Base-by-base conservation (phyloP, 306 rosid species). In the Senna siamea region DNA sequence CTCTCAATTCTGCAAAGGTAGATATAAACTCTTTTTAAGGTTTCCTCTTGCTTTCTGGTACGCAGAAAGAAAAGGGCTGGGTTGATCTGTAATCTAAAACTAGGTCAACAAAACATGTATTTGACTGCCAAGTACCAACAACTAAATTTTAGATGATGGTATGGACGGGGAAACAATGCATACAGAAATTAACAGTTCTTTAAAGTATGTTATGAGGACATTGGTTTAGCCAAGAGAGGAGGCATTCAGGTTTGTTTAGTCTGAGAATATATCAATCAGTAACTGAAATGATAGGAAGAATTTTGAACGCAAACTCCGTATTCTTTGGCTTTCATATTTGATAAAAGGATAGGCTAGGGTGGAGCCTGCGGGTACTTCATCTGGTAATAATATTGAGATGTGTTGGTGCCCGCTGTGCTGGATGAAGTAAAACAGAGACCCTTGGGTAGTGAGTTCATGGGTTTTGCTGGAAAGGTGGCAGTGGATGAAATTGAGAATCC, bases 401-500 rank as follows among this genome's bases (percentile, higher is more conserved):
- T 13, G 19, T 64, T 77, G 81, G 59, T 23, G 66, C 75, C 35
- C 37, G 87, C 81, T 15, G 76, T 12, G 30, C 76, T 60, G 7
- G 92, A 40, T 7, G 89, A 78, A 50, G 90, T 34, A 62, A 91
- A 85, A 69, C 82, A 84, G 56, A 88, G 84, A 78, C 65, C 78
- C 47, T 53, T 86, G 58, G 91, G 69, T 23, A 70, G 60, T 9
- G 87, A 82, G 75, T 70, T 82, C 11, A 72, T 61, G 18, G 85
- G 75, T 72, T 72, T 72, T 17, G 84, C 41, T 6, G 87, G 86
- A 79, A 69, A 83, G 54, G 83, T 76, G 73, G 92, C 83, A 81
- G 86, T 89, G 79, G 92, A 77, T 80, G 93, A 86, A 83, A 78
- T 79, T 38, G 99, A 90, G 99, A 94, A 94, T 94, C 99, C 99